These are phyloP conservation scores for Scheffersomyces amazonensis DNA, from an alignment of 805 yeast species.

Conservation along the genomic window DNA sequence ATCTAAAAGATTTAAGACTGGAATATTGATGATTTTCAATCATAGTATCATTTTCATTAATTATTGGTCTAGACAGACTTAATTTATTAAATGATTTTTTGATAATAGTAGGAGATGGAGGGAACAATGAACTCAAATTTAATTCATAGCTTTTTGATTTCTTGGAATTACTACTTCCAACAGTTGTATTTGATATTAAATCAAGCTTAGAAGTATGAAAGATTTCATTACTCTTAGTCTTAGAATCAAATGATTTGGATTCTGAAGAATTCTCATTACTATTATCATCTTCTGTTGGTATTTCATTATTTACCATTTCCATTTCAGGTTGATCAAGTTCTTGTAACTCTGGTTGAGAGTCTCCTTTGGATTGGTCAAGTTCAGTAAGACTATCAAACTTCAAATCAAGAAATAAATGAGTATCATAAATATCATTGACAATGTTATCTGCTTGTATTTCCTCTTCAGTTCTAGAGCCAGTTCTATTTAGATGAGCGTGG, in stretches of 20 bases:
- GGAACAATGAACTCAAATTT: not conserved
- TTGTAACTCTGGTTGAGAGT: not conserved
- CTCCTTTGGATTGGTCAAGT: not conserved
- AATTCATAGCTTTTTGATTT: not conserved
- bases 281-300: not conserved
- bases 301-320: not conserved
- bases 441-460: constrained; percentile 1
- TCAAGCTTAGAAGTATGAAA: not conserved
- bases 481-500: no score
- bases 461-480: not conserved
- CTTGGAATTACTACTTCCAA: not conserved
- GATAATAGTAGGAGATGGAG: not conserved
- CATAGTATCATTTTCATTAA: not conserved
- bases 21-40: not conserved
- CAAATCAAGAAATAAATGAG: constrained; percentile 1
- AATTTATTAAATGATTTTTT: not conserved
- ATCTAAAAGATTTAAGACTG: not conserved
- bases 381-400: not conserved
- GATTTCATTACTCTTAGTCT: not conserved
- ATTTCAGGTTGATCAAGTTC: not conserved
- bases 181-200: not conserved
- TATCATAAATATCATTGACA: constrained; percentile 5
- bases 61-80: not conserved
- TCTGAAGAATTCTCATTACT: not conserved
- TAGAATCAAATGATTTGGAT: not conserved